Percentiles rank a stretch among this genome's conserved stretches.
Conservation (phyloP, 768 basidiomycete species). For the Naganishia kalamii region DNA sequence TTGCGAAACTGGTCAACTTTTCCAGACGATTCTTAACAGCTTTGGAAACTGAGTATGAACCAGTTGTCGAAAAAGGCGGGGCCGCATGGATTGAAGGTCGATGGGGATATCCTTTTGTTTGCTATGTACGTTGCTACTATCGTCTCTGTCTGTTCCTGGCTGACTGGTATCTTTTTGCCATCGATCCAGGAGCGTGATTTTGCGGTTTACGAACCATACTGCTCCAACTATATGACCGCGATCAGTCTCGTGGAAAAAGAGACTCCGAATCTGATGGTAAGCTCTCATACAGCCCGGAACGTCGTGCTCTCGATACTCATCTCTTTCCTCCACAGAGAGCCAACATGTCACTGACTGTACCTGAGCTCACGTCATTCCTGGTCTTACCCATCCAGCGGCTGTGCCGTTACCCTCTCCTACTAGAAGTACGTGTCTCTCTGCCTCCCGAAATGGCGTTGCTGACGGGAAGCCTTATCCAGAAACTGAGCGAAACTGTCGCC, state of each 20-base stretch:
- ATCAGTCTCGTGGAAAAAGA: slow-evolving; percentile 76
- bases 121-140: slow-evolving; percentile 22
- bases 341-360: slow-evolving; percentile 21
- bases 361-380: slow-evolving; percentile 86
- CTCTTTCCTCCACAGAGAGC: neutral
- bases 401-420: slow-evolving; percentile 93
- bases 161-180: slow-evolving; percentile 21
- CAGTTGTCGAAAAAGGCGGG: slow-evolving; percentile 39
- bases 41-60: slow-evolving; percentile 45
- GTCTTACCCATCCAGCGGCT: slow-evolving; percentile 98
- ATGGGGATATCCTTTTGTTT: slow-evolving; percentile 45
- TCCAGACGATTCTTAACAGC: slow-evolving; percentile 45
- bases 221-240: slow-evolving; percentile 85
- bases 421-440: slow-evolving; percentile 48
- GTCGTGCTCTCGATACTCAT: neutral
- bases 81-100: slow-evolving; percentile 43
- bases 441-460: neutral
- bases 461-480: slow-evolving; percentile 20
- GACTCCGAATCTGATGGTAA: slow-evolving; percentile 75
- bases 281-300: slow-evolving; percentile 34
- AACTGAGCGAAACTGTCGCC: slow-evolving; percentile 36
- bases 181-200: slow-evolving; percentile 84
- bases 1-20: slow-evolving; percentile 91
- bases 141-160: neutral
- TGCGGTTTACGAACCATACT: slow-evolving; percentile 92